Evolutionary conservation across 2,329 filamentous ascomycete genomes (phyloP).

Genomic region (Cladobotryum mycophilum): DNA sequence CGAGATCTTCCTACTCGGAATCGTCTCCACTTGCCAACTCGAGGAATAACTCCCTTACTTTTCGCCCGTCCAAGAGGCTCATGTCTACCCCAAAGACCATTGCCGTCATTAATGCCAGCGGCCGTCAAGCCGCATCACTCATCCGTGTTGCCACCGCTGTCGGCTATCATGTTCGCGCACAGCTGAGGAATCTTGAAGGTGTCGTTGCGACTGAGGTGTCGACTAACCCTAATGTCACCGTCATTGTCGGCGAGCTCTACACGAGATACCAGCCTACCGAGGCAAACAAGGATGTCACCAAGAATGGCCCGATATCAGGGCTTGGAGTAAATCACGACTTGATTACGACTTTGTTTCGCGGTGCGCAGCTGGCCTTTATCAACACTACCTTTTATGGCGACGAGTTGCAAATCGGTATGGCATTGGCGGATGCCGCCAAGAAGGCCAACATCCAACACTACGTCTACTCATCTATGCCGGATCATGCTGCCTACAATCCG

Average conservation of each 20-base stretch:
- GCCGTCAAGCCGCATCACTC: slow-evolving; percentile 90
- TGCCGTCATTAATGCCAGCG: slow-evolving; percentile 91
- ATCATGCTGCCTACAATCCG: slow-evolving; percentile 74
- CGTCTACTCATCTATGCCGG: slow-evolving; percentile 95
- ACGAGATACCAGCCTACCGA: slow-evolving; percentile 46
- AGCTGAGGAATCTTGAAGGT: slow-evolving; percentile 80
- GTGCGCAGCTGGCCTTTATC: slow-evolving; percentile 86
- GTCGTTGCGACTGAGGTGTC: slow-evolving; percentile 84
- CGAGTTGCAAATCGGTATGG: slow-evolving; percentile 82
- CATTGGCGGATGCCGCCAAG: slow-evolving; percentile 84
- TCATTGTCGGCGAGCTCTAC: slow-evolving; percentile 60
- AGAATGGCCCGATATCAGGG: slow-evolving; percentile 55
- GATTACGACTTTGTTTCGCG: slow-evolving; percentile 72
- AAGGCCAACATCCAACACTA: slow-evolving; percentile 80
- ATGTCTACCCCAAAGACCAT: slow-evolving; percentile 68
- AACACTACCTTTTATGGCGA: slow-evolving; percentile 98
- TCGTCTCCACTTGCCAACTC: slow-evolving; percentile 48
- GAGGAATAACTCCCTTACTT: slow-evolving; percentile 55
- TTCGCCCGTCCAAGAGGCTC: slow-evolving; percentile 53
- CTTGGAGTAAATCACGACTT: slow-evolving; percentile 65
- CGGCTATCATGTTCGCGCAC: slow-evolving; percentile 87
- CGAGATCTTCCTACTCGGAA: slow-evolving; percentile 56
- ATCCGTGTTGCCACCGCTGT: slow-evolving; percentile 91
- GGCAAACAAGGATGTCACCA: slow-evolving; percentile 57
- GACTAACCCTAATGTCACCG: slow-evolving; percentile 67